These are phyloP conservation scores for Lolium perenne DNA, from an alignment of 176 grass and related monocot species.

Conservation along the genomic window DNA sequence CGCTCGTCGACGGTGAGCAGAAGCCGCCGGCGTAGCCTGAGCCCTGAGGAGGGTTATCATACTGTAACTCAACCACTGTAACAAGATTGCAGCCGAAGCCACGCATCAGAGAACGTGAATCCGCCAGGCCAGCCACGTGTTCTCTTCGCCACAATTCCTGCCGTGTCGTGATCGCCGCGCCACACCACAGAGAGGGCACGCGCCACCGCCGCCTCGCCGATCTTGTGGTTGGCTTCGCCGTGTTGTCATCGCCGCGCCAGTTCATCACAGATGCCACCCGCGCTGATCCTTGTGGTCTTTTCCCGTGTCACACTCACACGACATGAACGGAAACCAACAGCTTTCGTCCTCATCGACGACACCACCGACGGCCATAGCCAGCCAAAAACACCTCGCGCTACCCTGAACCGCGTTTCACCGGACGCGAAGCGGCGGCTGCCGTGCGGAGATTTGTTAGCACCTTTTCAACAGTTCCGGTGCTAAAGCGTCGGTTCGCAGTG, in stretches of 20 bases:
- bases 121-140: neutral
- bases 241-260: neutral
- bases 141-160: neutral
- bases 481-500: neutral
- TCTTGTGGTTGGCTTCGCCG: too few species aligned
- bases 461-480: neutral
- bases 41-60: neutral
- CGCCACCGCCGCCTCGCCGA: too few species aligned
- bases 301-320: neutral
- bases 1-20: slow-evolving; percentile 37
- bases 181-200: neutral
- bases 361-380: neutral
- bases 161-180: neutral
- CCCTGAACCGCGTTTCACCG: neutral
- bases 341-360: neutral
- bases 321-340: neutral
- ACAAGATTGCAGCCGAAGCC: neutral
- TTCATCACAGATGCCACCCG: neutral
- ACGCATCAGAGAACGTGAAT: neutral
- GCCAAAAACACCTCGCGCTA: neutral
- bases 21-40: neutral
- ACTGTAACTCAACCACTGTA: neutral
- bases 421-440: neutral
- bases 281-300: neutral
- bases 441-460: neutral